Base-by-base conservation (phyloP, 352 stramenopile species). In the Aphanomyces stellatus region DNA sequence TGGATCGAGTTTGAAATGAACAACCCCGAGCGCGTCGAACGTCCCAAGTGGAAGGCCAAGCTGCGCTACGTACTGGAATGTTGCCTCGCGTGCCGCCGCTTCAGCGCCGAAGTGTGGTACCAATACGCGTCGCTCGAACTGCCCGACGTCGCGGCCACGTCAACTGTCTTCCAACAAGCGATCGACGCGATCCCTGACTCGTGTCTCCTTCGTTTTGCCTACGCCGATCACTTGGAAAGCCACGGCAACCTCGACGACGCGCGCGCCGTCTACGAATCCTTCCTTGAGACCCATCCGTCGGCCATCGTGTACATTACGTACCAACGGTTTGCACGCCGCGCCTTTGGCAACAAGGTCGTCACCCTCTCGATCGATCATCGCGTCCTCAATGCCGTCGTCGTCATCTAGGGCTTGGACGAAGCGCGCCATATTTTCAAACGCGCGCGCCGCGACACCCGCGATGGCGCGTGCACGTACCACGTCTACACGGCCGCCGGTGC, bases 11-110 rank as follows among this genome's bases (percentile, higher is more conserved):
- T 92, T 24, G 87, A 95, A 61, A 76, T 81, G 59, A 71, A 71
- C 13, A 95, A 95, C 62, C 87, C 87, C 0, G 87, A 95, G 69
- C 77, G 87, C 30, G 71, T 95, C 7, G 87, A 95, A 53, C 80
- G 83, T 1, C 62, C 88, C n/a, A 78, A 85, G 3, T 77, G 87
- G 42, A 92, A 93, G 65, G 80, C 82, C 10, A 85, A 86, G 15
- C 81, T 93, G 72, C 85, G 87, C 22, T 93, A 87, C 69, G 88
- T 82, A n/a, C 76, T 95, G 13, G 85, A 95, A 64, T 62, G 88
- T 2, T 88, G 92, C 41, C 73, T 95, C 27, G 89, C 83, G 37
- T 76, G 90, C 10, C 83, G 90, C 62, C 78, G 81, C 4, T 80
- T 88, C 69, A 87, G 85, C 35, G 83, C 85, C 2, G 87, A 95